These are phyloP conservation scores for Arthrobotrys iridis DNA, from an alignment of 2,329 filamentous ascomycete genomes.

Conservation along the genomic window DNA sequence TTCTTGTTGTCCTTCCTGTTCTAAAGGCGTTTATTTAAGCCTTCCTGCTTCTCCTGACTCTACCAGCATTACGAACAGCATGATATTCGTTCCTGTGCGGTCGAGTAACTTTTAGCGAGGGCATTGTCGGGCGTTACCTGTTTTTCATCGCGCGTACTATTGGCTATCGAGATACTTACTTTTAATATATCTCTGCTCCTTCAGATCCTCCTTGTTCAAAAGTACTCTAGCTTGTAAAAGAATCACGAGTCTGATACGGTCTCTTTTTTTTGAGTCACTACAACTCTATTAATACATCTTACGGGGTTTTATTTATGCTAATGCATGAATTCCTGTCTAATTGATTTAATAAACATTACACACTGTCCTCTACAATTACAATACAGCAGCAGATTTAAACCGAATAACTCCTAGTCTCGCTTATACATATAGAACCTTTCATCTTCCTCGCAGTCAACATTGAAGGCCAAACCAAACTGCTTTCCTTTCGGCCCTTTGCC, in stretches of 20 bases:
- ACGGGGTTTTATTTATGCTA: no score
- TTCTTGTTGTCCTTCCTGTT: neutral
- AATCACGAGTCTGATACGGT: no score
- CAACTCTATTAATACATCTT: no score
- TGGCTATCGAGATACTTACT: neutral
- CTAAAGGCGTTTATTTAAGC: neutral
- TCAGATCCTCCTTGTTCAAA: neutral
- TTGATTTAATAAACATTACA: no score
- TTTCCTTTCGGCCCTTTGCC: constrained; percentile 37
- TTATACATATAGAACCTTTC: constrained; percentile 34
- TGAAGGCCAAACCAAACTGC: constrained; percentile 30
- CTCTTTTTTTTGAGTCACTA: no score
- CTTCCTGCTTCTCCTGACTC: neutral
- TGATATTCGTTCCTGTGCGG: constrained; percentile 18
- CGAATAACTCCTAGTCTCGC: constrained; percentile 16
- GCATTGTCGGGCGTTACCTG: constrained; percentile 28
- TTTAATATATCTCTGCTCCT: neutral
- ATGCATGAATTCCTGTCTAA: no score
- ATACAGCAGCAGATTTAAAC: neutral
- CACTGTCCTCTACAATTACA: no score
- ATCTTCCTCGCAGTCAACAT: constrained; percentile 40
- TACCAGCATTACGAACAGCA: constrained; percentile 13
- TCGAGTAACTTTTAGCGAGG: constrained; percentile 26
- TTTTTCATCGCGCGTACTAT: constrained; percentile 3
- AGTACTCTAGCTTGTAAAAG: no score